Evolutionary conservation across 2,329 filamentous ascomycete genomes (phyloP).

Genomic region (Aspergillus tanneri): DNA sequence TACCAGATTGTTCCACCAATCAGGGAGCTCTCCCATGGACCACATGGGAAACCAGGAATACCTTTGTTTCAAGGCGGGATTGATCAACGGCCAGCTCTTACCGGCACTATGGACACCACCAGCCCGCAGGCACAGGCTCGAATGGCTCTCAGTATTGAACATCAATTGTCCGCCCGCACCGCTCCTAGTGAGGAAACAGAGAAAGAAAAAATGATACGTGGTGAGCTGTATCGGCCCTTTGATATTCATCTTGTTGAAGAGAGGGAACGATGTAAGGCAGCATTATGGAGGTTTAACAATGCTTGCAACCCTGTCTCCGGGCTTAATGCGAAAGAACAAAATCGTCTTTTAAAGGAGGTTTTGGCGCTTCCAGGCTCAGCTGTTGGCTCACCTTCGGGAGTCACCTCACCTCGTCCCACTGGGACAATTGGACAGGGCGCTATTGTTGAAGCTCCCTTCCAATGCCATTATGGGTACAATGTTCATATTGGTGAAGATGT

Average conservation of each 20-base stretch:
- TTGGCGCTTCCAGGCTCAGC: slow-evolving; percentile 35
- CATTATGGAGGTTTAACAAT: slow-evolving; percentile 84
- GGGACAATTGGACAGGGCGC: slow-evolving; percentile 71
- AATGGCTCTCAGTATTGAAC: slow-evolving; percentile 45
- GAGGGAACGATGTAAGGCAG: slow-evolving; percentile 77
- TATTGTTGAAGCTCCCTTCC: slow-evolving; percentile 82
- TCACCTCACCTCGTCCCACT: slow-evolving; percentile 53
- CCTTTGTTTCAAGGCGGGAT: slow-evolving; percentile 38
- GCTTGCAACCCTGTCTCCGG: slow-evolving; percentile 72
- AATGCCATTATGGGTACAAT: slow-evolving; percentile 95
- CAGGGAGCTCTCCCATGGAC: slow-evolving; percentile 39
- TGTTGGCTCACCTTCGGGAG: slow-evolving; percentile 51
- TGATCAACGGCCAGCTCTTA: slow-evolving; percentile 39
- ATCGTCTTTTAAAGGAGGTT: slow-evolving; percentile 40
- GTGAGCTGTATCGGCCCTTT: slow-evolving; percentile 75
- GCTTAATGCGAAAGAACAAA: slow-evolving; percentile 56
- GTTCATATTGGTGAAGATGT: slow-evolving; percentile 83
- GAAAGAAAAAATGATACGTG: slow-evolving; percentile 86
- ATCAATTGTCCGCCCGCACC: slow-evolving; percentile 39
- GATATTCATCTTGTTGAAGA: slow-evolving; percentile 76
- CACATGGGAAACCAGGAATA: slow-evolving; percentile 38
- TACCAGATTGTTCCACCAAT: slow-evolving; percentile 44
- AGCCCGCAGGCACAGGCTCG: slow-evolving; percentile 46
- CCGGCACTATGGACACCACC: slow-evolving; percentile 36
- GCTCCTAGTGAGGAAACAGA: slow-evolving; percentile 59